Conservation (phyloP, 441 rosid species). For the Erodium texanum region DNA sequence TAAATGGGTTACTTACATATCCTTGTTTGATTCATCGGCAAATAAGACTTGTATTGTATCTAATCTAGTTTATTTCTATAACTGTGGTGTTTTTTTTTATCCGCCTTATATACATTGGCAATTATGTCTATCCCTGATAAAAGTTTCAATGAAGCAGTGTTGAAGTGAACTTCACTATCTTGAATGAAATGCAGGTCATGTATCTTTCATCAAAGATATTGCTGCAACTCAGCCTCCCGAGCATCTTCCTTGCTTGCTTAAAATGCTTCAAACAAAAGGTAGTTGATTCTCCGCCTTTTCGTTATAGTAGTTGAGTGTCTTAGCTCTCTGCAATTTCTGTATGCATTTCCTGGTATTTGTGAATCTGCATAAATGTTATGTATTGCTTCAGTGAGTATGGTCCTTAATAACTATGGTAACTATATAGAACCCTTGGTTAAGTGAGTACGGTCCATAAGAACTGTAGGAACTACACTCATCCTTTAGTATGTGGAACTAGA, state of each 20-base stretch:
- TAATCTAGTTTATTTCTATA: neutral
- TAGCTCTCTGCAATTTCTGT: neutral
- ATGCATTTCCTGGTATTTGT: neutral
- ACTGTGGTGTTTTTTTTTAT: neutral
- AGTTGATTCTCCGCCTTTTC: neutral
- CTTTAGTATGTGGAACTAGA: too few relatives aligned
- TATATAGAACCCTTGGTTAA: too few relatives aligned
- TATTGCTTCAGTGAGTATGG: neutral
- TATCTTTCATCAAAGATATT: slow-evolving; percentile 49
- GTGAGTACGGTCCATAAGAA: too few relatives aligned
- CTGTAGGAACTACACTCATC: too few relatives aligned
- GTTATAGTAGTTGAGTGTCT: neutral
- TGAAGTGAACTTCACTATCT: neutral
- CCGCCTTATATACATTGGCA: neutral
- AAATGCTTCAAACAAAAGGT: slow-evolving; percentile 57
- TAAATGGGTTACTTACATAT: neutral
- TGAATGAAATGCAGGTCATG: slow-evolving; percentile 38
- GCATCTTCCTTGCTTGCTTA: slow-evolving; percentile 46
- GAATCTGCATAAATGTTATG: neutral
- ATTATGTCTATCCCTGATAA: neutral
- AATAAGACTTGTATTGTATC: neutral
- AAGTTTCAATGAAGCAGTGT: neutral
- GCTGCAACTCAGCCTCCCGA: slow-evolving; percentile 64
- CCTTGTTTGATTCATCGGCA: neutral
- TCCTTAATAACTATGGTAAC: neutral